phyloP scores from a whole-genome alignment of 805 yeast genomes.

The Saccharomycopsis guyanensis region DNA sequence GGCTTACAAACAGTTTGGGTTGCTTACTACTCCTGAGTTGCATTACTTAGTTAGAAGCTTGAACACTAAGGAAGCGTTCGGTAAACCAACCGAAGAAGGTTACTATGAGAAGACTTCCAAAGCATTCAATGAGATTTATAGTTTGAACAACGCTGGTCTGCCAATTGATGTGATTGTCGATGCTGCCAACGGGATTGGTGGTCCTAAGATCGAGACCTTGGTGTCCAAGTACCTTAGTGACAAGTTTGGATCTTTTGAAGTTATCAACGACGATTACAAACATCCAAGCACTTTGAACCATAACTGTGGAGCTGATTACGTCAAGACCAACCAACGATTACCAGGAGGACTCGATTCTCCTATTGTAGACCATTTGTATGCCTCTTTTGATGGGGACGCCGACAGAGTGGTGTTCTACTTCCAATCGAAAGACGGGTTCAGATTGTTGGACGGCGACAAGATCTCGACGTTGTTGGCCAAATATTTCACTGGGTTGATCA shows the following conservation, averaged over 20 bases:
- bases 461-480: slow-evolving; percentile 78
- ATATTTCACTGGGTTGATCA: slow-evolving; percentile 47
- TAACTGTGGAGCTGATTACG: slow-evolving; percentile 92
- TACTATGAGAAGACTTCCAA: slow-evolving; percentile 57
- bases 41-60: slow-evolving; percentile 74
- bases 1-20: slow-evolving; percentile 46
- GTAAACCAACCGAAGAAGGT: slow-evolving; percentile 55
- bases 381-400: slow-evolving; percentile 96
- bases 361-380: slow-evolving; percentile 43
- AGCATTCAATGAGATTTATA: slow-evolving; percentile 42
- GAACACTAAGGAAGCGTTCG: slow-evolving; percentile 55
- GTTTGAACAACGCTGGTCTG: slow-evolving; percentile 23
- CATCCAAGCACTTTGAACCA: slow-evolving; percentile 57
- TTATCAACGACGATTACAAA: slow-evolving; percentile 48
- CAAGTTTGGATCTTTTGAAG: slow-evolving; percentile 33
- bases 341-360: slow-evolving; percentile 52
- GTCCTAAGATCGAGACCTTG: slow-evolving; percentile 54
- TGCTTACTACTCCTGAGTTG: slow-evolving; percentile 88
- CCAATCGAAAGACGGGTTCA: slow-evolving; percentile 35
- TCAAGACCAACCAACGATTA: slow-evolving; percentile 76
- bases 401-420: slow-evolving; percentile 86
- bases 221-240: slow-evolving; percentile 34
- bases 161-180: slow-evolving; percentile 58
- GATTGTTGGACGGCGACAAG: slow-evolving; percentile 84
- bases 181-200: slow-evolving; percentile 97